phyloP scores from a whole-genome alignment of 2,329 filamentous ascomycete species.

The Scedosporium minutisporum region DNA sequence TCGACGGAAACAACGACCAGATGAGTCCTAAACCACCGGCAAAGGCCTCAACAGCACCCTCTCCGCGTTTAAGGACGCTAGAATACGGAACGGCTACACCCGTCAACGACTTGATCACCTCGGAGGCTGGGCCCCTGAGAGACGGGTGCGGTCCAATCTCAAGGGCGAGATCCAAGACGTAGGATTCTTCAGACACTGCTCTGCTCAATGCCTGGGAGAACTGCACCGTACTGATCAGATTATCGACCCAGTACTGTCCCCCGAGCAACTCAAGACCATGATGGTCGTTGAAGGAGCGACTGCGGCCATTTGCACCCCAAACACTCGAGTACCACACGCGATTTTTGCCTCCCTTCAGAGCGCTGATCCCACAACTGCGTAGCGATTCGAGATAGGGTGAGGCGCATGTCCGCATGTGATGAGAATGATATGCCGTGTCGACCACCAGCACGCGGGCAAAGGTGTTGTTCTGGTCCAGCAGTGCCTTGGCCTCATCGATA shows the following conservation, averaged over 20 bases:
- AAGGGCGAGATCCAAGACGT: constrained; percentile 25
- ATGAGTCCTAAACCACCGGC: no score
- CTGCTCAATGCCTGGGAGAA: constrained; percentile 31
- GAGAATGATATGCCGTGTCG: constrained; percentile 18
- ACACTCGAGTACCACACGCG: no score
- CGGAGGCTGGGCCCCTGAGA: constrained; percentile 25
- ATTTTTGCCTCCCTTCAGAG: no score
- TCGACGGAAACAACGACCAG: no score
- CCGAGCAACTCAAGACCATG: no score
- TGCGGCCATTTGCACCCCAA: no score
- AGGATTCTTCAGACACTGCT: constrained; percentile 12
- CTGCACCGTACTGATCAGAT: constrained; percentile 33
- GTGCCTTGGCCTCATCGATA: constrained; percentile 12
- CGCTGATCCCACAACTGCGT: neutral
- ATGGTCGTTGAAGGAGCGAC: no score
- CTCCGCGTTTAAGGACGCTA: no score
- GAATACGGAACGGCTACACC: no score
- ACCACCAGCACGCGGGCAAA: constrained; percentile 14
- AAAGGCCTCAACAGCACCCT: no score
- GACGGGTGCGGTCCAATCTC: constrained; percentile 30
- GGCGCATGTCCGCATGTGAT: constrained; percentile 20
- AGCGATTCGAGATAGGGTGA: constrained; percentile 13
- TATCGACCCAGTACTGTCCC: constrained; percentile 33
- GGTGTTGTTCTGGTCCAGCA: constrained; percentile 5
- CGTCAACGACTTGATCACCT: constrained; percentile 18